Conservation (phyloP, 768 basidiomycete species). For the Naganishia kalamii region DNA sequence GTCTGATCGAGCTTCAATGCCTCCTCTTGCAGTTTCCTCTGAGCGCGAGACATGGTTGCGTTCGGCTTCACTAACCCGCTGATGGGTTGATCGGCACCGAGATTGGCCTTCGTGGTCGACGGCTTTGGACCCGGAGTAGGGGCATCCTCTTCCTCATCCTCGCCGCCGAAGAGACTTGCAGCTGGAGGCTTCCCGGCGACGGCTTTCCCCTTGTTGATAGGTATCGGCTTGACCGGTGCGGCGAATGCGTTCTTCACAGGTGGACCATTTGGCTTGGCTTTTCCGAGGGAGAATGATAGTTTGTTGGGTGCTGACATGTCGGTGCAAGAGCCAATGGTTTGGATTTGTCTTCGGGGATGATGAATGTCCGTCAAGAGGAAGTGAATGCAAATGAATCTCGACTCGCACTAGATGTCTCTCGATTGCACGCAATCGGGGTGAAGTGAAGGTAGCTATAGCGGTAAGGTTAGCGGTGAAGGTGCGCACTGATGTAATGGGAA, state of each 20-base stretch:
- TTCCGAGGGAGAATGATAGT: conserved; percentile 74
- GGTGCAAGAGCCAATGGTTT: too few relatives aligned
- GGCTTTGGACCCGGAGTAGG: conserved; percentile 39
- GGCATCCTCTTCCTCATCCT: conserved; percentile 54
- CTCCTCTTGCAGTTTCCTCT: conserved; percentile 55
- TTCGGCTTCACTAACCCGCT: conserved; percentile 53
- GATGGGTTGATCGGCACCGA: conserved; percentile 20
- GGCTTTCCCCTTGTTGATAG: conserved; percentile 25
- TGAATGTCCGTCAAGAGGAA: too few relatives aligned
- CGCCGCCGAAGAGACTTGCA: conserved; percentile 54
- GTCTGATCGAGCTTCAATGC: conserved; percentile 72
- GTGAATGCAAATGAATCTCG: too few relatives aligned
- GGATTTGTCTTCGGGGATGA: too few relatives aligned
- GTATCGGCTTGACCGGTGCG: conserved; percentile 6
- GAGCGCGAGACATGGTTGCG: conserved; percentile 32
- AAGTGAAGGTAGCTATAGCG: too few relatives aligned
- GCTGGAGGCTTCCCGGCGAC: conserved; percentile 10
- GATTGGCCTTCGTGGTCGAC: background rate
- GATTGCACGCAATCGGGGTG: background rate
- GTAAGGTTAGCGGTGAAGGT: too few relatives aligned
- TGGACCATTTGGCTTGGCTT: conserved; percentile 20
- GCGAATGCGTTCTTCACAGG: conserved; percentile 11
- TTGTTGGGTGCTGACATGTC: conserved; percentile 49
- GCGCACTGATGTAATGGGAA: too few relatives aligned
- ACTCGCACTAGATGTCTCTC: background rate